These are phyloP conservation scores for Magnusiomyces sp. DNA, from an alignment of 1,139 yeast species.

Conservation along the genomic window DNA sequence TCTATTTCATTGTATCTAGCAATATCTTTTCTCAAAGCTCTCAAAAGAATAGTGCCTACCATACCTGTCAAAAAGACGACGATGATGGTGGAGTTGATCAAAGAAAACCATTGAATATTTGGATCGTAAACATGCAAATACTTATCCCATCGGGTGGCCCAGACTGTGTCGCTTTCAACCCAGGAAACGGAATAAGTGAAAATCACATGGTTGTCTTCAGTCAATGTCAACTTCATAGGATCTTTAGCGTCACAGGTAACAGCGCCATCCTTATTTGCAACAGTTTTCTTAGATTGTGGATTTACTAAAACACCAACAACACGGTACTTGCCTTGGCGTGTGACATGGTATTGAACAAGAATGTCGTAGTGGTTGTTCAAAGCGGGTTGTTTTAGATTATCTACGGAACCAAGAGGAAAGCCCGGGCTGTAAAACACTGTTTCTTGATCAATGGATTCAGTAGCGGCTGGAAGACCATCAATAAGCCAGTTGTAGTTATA, in stretches of 20 bases:
- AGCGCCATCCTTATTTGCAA: conserved; percentile 29
- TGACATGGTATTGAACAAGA: conserved; percentile 69
- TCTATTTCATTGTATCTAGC: conserved; percentile 83
- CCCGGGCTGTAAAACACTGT: conserved; percentile 62
- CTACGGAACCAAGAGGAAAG: conserved; percentile 57
- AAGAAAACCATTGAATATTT: conserved; percentile 90
- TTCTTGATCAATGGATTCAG: conserved; percentile 15
- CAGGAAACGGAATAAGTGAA: conserved; percentile 63
- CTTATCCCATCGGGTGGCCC: conserved; percentile 99
- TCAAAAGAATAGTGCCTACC: conserved; percentile 69
- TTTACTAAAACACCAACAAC: conserved; percentile 84
- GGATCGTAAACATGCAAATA: conserved; percentile 88
- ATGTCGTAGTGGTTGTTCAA: conserved; percentile 78
- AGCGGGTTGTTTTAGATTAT: conserved; percentile 40
- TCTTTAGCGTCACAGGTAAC: conserved; percentile 31
- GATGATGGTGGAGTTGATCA: conserved; percentile 73
- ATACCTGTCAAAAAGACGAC: conserved; percentile 70
- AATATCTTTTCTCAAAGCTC: conserved; percentile 79
- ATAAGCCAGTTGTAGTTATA: conserved; percentile 87
- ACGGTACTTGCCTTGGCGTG: conserved; percentile 61
- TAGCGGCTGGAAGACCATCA: conserved; percentile 91
- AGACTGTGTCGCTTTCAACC: conserved; percentile 59
- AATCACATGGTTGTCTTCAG: conserved; percentile 35
- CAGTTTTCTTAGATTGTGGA: conserved; percentile 55
- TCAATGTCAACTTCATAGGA: conserved; percentile 29